Conservation (phyloP, 148 eudicot species). For the Beta vulgaris region DNA sequence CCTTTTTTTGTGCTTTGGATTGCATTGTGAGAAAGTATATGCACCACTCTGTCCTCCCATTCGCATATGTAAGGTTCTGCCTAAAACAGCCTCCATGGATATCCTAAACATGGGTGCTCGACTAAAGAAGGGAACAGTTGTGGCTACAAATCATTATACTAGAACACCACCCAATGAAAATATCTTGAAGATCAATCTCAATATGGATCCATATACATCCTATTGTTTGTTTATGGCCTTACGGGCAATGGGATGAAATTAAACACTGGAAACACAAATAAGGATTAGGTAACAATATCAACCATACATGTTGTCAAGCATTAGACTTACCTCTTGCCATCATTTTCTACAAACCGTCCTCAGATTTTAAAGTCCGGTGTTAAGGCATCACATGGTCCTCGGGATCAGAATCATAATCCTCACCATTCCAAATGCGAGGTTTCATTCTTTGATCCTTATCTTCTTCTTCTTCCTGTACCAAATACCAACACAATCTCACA, state of each 20-base stretch:
- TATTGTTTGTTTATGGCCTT: not conserved
- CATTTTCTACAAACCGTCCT: slow-evolving; percentile 17
- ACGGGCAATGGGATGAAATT: not conserved
- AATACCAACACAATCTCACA: slow-evolving; percentile 8
- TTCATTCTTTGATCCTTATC: slow-evolving; percentile 54
- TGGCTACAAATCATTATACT: not conserved
- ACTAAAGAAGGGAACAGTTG: not conserved
- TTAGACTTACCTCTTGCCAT: slow-evolving; percentile 30
- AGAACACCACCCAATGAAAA: not conserved
- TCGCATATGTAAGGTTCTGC: not conserved
- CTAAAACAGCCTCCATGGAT: not conserved
- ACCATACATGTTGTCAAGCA: not conserved
- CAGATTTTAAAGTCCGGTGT: not conserved
- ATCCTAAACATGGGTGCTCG: not conserved
- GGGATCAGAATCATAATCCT: slow-evolving; percentile 64
- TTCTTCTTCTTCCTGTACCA: slow-evolving; percentile 55
- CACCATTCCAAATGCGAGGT: slow-evolving; percentile 75
- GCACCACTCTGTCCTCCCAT: not conserved
- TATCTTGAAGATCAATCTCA: not conserved
- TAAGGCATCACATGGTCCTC: slow-evolving; percentile 48
- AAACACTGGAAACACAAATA: not conserved
- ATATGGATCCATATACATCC: not conserved
- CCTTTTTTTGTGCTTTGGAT: not conserved
- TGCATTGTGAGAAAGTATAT: not conserved
- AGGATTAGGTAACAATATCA: not conserved